Conservation (phyloP, 1,284 basidiomycete genomes). For the Neolentinus lepideus region DNA sequence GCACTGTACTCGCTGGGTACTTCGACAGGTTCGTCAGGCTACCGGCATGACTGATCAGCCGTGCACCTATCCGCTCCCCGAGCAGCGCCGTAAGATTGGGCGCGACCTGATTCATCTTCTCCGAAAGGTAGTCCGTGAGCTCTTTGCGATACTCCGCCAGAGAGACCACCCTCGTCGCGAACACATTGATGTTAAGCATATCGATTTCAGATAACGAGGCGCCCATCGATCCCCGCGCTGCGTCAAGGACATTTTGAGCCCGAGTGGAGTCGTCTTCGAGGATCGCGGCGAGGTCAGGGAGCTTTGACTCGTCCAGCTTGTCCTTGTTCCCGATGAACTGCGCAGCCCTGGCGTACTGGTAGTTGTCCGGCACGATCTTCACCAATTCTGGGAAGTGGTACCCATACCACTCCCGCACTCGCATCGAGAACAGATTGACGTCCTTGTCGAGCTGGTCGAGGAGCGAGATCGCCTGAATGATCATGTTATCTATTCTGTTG, state of each 20-base stretch:
- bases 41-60: slow-evolving; percentile 96
- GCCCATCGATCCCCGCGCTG: slow-evolving; percentile 93
- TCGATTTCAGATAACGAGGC: slow-evolving; percentile 90
- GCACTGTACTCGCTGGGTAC: slow-evolving; percentile 97
- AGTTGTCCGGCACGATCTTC: slow-evolving; percentile 91
- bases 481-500: slow-evolving; percentile 99
- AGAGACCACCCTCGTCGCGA: slow-evolving; percentile 88
- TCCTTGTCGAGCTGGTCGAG: slow-evolving; percentile 99
- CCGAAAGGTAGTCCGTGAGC: slow-evolving; percentile 83
- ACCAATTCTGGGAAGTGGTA: slow-evolving; percentile 99
- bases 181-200: slow-evolving; percentile 93
- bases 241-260: slow-evolving; percentile 93
- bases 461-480: slow-evolving; percentile 98
- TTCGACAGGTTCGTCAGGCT: slow-evolving; percentile 96
- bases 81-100: slow-evolving; percentile 93
- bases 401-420: slow-evolving; percentile 99
- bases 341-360: slow-evolving; percentile 87
- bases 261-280: slow-evolving; percentile 83
- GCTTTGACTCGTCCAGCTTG: slow-evolving; percentile 62
- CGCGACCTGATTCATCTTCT: slow-evolving; percentile 98
- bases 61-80: slow-evolving; percentile 92
- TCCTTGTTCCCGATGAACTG: slow-evolving; percentile 94
- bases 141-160: slow-evolving; percentile 93
- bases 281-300: slow-evolving; percentile 78
- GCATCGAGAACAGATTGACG: slow-evolving; percentile 98